Evolutionary conservation across 208 protist genomes (phyloP).

Genomic region (Trypanosoma caninum): DNA sequence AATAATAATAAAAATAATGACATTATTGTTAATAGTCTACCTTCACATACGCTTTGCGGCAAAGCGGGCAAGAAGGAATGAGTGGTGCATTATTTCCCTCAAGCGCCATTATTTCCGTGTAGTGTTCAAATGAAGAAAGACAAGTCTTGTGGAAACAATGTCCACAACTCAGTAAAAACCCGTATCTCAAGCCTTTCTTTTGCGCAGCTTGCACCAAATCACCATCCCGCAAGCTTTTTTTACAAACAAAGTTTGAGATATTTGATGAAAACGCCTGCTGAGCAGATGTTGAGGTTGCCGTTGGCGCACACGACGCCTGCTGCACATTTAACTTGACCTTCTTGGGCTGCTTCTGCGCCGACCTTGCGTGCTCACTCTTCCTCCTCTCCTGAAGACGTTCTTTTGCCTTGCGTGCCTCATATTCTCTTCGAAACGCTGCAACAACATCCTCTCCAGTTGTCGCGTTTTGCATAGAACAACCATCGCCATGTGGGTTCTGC

Average conservation of each 20-base stretch:
- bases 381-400: conserved; percentile 5
- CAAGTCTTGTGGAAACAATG: conserved; percentile 80
- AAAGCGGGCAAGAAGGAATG: conserved; percentile 65
- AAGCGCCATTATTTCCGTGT: conserved; percentile 44
- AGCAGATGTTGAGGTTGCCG: not conserved
- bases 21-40: conserved; percentile 60
- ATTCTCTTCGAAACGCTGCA: conserved; percentile 31
- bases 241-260: no score
- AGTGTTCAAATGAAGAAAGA: conserved; percentile 69
- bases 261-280: not conserved
- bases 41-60: conserved; percentile 73
- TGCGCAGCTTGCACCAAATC: no score
- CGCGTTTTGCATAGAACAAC: not conserved
- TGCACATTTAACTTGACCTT: not conserved
- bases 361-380: not conserved
- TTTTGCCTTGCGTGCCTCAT: conserved; percentile 29
- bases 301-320: not conserved
- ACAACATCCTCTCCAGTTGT: conserved; percentile 30
- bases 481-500: conserved; percentile 14
- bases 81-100: conserved; percentile 10
- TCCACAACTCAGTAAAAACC: conserved; percentile 79
- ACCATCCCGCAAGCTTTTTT: no score
- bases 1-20: not conserved
- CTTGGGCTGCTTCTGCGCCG: not conserved
- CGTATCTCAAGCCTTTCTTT: conserved; percentile 21